Base-by-base conservation (phyloP, 768 basidiomycete genomes). In the Termitomyces sp. region DNA sequence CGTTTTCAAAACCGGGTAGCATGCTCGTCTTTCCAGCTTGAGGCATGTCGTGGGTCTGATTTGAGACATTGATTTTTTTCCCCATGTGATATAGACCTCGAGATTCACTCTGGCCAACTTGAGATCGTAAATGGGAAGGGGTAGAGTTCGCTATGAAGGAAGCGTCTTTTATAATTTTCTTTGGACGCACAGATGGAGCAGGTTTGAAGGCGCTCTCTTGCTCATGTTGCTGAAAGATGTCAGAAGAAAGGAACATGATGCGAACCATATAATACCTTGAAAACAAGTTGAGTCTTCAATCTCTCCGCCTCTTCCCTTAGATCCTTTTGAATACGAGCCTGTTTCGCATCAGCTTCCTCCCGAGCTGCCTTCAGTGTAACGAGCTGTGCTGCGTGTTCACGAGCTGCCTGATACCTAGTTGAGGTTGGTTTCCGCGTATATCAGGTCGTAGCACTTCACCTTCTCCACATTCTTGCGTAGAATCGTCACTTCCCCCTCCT, bases 401-500 rank as follows among this genome's bases (percentile, higher is more conserved):
- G 78, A 44, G 78, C 72, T 53, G 75, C 78, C 88, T 89, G 57
- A 22, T 18, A 22, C 24, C 43, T 50, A 28, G 6, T 36, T 24
- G 53, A 36, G 48, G 44, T 56, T 42, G 50, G 24, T 28, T 8
- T 22, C 35, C 9, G 40, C 8, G 35, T 44, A 24, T 43, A 57
- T 24, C 30, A 42, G 10, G 9, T 48, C 26, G 42, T 9, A 28
- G 22, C 14, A 6, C 24, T 48, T 62, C 64, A 87, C 90, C 78
- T 86, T 87, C 63, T 88, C 85, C 10, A 87, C 79, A n/a, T 70
- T 79, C 61, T 81, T 82, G 62, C 88, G 75, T 52, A 92, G 67
- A 42, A 86, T 81, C 16, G 77, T 77, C 6, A 87, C 87, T 72
- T 92, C 89, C 6, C 90, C 90, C 32, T 87, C 84, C 65, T 85